Evolutionary conservation across 331 rosid genomes (phyloP).

Genomic region (Cucumis variabilis): DNA sequence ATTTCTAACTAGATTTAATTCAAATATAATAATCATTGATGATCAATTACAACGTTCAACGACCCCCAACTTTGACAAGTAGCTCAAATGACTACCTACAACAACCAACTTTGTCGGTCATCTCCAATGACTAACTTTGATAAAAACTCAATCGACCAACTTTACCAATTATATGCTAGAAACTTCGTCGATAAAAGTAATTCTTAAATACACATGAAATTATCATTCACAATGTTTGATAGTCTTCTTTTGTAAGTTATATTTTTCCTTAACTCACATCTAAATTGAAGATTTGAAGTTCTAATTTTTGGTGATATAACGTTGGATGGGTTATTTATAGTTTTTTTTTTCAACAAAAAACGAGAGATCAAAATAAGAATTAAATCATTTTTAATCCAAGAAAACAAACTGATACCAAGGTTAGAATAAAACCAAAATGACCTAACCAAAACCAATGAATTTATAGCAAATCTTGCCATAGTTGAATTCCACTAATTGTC

Average conservation of each 20-base stretch:
- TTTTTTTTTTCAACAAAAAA: neutral
- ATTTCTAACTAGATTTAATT: no score
- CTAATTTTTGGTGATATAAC: neutral
- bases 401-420: neutral
- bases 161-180: no score
- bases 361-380: neutral
- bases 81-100: neutral
- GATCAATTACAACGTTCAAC: neutral
- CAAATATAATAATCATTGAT: no score
- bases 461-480: conserved; percentile 13
- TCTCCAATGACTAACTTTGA: no score
- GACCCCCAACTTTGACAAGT: no score
- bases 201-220: no score
- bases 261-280: neutral
- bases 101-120: neutral
- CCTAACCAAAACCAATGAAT: conserved; percentile 25
- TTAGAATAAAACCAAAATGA: conserved; percentile 27
- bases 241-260: no score
- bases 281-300: neutral
- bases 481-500: neutral
- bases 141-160: neutral
- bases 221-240: no score
- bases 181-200: no score
- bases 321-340: neutral
- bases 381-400: neutral